These are phyloP conservation scores for Zymoseptoria pseudotritici DNA, from an alignment of 2,329 filamentous ascomycete genomes.

Conservation along the genomic window DNA sequence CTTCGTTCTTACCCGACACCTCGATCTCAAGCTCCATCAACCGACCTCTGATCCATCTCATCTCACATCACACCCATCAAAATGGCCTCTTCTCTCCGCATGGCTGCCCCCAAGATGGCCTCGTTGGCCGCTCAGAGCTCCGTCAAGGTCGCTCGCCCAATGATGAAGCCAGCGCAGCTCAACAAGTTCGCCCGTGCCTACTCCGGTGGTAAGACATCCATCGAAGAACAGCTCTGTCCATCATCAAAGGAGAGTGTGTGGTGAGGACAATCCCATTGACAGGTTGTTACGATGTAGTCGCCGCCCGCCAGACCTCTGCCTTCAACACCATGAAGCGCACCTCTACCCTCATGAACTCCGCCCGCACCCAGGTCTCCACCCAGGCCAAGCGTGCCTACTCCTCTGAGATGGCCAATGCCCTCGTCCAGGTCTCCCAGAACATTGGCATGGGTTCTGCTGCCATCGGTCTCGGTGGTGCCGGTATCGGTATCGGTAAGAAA, in stretches of 20 bases:
- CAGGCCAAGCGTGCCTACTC: constrained; percentile 61
- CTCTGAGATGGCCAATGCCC: constrained; percentile 79
- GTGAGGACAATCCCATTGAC: constrained; percentile 12
- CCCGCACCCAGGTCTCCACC: constrained; percentile 24
- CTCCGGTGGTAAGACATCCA: constrained; percentile 49
- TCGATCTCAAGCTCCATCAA: constrained; percentile 7
- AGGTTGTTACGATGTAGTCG: constrained; percentile 19
- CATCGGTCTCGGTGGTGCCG: constrained; percentile 61
- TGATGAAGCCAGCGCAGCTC: constrained; percentile 40
- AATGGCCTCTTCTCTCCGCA: constrained; percentile 68
- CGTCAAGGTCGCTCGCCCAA: constrained; percentile 69
- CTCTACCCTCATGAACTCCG: constrained; percentile 41
- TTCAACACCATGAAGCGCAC: constrained; percentile 70
- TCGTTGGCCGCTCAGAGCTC: constrained; percentile 58
- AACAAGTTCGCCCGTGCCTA: constrained; percentile 63
- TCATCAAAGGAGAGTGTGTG: constrained; percentile 9
- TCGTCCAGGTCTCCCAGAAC: constrained; percentile 88
- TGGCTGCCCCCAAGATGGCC: constrained; percentile 71
- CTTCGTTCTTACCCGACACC: constrained; percentile 10
- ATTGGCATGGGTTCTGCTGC: constrained; percentile 81
- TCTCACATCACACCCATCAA: constrained; percentile 48
- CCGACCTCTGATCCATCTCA: constrained; percentile 21
- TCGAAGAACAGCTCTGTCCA: constrained; percentile 1
- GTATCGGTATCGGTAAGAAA: constrained; percentile 13
- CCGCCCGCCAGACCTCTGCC: constrained; percentile 44